These are phyloP conservation scores for Ceratobasidium theobromae DNA, from an alignment of 1,284 basidiomycete species.

Conservation along the genomic window DNA sequence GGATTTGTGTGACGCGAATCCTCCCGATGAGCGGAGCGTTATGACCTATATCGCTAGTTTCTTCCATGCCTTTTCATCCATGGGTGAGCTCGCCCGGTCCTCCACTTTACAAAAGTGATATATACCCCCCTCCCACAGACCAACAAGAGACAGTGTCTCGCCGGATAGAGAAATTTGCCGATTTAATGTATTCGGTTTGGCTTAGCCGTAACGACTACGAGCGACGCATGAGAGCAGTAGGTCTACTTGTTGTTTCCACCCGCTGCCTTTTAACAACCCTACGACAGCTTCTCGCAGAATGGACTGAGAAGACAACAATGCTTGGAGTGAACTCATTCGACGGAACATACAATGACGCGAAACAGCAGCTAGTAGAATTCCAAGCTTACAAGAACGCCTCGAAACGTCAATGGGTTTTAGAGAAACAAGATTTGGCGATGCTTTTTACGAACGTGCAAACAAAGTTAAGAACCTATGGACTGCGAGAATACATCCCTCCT, in stretches of 20 bases:
- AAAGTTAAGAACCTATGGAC: constrained; percentile 87
- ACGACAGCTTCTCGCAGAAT: constrained; percentile 38
- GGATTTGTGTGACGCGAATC: constrained; percentile 86
- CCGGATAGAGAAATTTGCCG: constrained; percentile 93
- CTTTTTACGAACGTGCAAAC: constrained; percentile 94
- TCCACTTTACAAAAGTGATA: neutral
- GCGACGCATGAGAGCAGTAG: constrained; percentile 72
- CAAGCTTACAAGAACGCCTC: constrained; percentile 81
- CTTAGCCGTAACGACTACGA: constrained; percentile 91
- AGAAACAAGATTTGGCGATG: constrained; percentile 85
- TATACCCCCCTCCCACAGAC: constrained; percentile 52
- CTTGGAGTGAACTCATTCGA: constrained; percentile 18
- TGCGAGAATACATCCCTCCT: constrained; percentile 82
- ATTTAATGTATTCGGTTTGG: constrained; percentile 90
- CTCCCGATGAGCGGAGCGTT: constrained; percentile 92
- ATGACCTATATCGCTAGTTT: constrained; percentile 96
- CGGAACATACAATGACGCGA: constrained; percentile 76
- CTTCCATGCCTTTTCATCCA: constrained; percentile 97
- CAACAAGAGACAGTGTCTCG: constrained; percentile 93
- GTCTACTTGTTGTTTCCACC: constrained; percentile 37
- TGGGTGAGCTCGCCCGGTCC: constrained; percentile 62
- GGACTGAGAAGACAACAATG: constrained; percentile 14
- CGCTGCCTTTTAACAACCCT: neutral
- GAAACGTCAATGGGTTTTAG: constrained; percentile 86
- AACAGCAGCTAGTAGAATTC: constrained; percentile 72